phyloP scores from a whole-genome alignment of 176 grass and related monocot species.

The Oryza nivara region DNA sequence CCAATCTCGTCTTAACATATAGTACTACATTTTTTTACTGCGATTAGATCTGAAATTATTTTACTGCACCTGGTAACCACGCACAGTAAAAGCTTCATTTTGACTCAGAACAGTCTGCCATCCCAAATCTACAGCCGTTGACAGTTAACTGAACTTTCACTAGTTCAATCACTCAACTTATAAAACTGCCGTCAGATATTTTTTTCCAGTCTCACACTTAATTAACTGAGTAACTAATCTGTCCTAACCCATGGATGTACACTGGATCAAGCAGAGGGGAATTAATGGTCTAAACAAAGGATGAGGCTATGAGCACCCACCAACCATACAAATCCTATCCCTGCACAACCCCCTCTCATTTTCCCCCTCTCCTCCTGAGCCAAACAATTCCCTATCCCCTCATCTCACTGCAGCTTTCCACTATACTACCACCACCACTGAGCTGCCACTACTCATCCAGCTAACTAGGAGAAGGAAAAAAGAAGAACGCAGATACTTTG shows the following conservation, averaged over 20 bases:
- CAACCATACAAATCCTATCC: constrained; percentile 58
- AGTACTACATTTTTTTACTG: not conserved
- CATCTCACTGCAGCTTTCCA: constrained; percentile 13
- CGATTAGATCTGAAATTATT: constrained; percentile 8
- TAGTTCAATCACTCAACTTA: not conserved
- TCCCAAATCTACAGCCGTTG: not conserved
- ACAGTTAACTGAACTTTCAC: not conserved
- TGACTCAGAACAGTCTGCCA: not conserved
- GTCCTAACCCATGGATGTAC: not conserved
- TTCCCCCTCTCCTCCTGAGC: constrained; percentile 26
- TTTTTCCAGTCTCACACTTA: not conserved
- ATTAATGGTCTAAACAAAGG: constrained; percentile 32
- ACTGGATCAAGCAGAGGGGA: constrained; percentile 27
- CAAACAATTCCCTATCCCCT: constrained; percentile 38
- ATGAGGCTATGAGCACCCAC: constrained; percentile 46
- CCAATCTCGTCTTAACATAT: not conserved
- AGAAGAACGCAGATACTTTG: constrained; percentile 3
- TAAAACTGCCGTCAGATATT: not conserved
- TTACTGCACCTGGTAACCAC: not conserved
- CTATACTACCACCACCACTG: constrained; percentile 13
- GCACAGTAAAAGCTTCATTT: not conserved
- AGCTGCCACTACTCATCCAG: not conserved
- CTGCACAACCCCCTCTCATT: constrained; percentile 37
- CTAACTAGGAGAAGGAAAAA: constrained; percentile 2
- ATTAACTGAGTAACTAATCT: not conserved